Conservation (phyloP, 2,329 filamentous ascomycete species). For the Fusarium gaditjirri region DNA sequence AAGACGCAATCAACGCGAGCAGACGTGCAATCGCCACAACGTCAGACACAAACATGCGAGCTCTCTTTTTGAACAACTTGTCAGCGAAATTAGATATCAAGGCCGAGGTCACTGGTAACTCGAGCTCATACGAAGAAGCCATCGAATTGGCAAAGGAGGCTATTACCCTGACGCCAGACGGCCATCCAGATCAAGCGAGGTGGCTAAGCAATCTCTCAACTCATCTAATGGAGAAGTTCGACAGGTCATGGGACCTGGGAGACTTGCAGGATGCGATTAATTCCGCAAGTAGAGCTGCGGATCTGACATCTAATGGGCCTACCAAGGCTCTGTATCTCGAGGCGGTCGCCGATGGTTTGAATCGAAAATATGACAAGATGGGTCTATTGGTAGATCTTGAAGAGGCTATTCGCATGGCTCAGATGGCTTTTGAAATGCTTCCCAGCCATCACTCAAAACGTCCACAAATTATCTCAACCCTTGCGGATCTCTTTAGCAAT, state of each 20-base stretch:
- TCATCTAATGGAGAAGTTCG: neutral
- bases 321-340: neutral
- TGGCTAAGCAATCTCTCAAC: neutral
- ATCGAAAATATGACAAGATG: neutral
- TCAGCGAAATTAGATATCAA: neutral
- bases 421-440: neutral
- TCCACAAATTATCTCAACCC: neutral
- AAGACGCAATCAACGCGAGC: neutral
- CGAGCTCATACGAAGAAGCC: neutral
- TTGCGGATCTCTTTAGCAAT: neutral
- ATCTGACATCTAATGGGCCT: neutral
- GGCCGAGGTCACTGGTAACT: neutral
- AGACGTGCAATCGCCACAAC: neutral
- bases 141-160: neutral
- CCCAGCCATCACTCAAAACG: neutral
- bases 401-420: neutral
- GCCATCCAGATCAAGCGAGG: neutral
- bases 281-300: neutral
- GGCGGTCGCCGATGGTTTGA: neutral
- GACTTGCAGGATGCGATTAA: neutral
- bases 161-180: neutral
- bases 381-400: neutral
- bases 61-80: neutral
- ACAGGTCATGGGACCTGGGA: neutral
- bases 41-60: accelerated